These are phyloP conservation scores for Haematococcus lacustris DNA, from an alignment of 139 green algal genomes.

Conservation along the genomic window DNA sequence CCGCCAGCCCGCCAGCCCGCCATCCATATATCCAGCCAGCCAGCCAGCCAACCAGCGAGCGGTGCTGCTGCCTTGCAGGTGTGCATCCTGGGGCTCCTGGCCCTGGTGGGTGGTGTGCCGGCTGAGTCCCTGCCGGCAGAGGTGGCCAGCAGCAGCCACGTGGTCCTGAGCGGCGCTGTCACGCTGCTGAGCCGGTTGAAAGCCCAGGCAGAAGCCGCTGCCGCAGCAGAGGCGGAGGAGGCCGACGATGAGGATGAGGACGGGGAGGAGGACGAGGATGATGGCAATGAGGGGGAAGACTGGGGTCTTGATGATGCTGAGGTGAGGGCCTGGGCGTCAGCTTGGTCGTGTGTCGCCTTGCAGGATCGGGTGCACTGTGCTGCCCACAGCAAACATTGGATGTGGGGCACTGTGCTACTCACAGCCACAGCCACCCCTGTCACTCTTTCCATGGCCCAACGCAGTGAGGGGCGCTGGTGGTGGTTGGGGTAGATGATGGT, in stretches of 20 bases:
- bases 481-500: background rate
- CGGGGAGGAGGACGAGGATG: conserved; percentile 26
- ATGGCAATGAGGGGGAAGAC: conserved; percentile 15
- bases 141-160: conserved; percentile 41
- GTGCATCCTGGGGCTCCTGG: conserved; percentile 54
- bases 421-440: too few relatives aligned
- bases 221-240: background rate
- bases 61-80: conserved; percentile 20
- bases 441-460: background rate
- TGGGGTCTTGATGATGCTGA: background rate
- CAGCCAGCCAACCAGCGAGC: background rate
- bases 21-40: background rate
- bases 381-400: too few relatives aligned
- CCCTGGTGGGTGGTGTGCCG: conserved; percentile 48
- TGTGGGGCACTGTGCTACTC: too few relatives aligned
- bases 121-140: conserved; percentile 48
- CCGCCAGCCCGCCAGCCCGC: background rate
- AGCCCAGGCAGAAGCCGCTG: conserved; percentile 7
- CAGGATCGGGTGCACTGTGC: too few relatives aligned
- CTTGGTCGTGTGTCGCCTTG: too few relatives aligned
- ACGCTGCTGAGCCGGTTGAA: conserved; percentile 22
- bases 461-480: background rate
- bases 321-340: too few relatives aligned
- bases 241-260: conserved; percentile 23
- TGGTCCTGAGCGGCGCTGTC: conserved; percentile 33